Percentiles rank a stretch among this genome's conserved stretches.
Evolutionary conservation across 805 yeast genomes (phyloP).

Genomic region (Metschnikowia gelsemii): DNA sequence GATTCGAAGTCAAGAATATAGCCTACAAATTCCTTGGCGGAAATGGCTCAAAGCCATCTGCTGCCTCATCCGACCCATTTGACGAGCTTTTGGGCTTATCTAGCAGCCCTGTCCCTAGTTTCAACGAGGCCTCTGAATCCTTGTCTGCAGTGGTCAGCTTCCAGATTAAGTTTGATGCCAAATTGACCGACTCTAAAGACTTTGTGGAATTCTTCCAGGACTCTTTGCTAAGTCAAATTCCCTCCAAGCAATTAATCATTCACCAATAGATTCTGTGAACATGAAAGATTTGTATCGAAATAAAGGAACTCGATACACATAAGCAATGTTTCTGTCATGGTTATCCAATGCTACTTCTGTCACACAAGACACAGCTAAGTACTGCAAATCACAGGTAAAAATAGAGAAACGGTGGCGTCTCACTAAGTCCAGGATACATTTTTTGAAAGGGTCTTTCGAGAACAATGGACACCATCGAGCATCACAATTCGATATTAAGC

Average conservation of each 20-base stretch:
- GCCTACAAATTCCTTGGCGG: constrained; percentile 27
- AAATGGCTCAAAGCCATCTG: constrained; percentile 5
- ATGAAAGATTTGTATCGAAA: not conserved
- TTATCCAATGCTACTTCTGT: not conserved
- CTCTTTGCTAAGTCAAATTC: constrained; percentile 33
- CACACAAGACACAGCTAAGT: not conserved
- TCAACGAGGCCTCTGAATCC: constrained; percentile 8
- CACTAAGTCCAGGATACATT: too few relatives aligned
- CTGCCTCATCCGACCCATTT: constrained; percentile 20
- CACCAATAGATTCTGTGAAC: constrained; percentile 7
- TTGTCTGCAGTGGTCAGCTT: constrained; percentile 31
- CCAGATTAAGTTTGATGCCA: constrained; percentile 33
- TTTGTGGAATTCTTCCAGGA: constrained; percentile 38
- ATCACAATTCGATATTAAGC: too few relatives aligned
- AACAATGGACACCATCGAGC: too few relatives aligned
- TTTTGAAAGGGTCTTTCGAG: too few relatives aligned
- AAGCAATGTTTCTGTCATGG: too few relatives aligned
- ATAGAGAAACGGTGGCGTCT: not conserved
- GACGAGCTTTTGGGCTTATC: constrained; percentile 37
- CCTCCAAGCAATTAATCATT: constrained; percentile 25
- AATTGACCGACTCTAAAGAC: constrained; percentile 35
- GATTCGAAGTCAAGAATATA: constrained; percentile 36
- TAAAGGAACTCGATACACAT: too few relatives aligned
- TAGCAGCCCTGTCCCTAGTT: constrained; percentile 7
- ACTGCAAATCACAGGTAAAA: not conserved